A percentile compares a stretch with the other conserved stretches of the same genome.
phyloP scores from a whole-genome alignment of 345 rosid genomes.

The Psidium guajava region DNA sequence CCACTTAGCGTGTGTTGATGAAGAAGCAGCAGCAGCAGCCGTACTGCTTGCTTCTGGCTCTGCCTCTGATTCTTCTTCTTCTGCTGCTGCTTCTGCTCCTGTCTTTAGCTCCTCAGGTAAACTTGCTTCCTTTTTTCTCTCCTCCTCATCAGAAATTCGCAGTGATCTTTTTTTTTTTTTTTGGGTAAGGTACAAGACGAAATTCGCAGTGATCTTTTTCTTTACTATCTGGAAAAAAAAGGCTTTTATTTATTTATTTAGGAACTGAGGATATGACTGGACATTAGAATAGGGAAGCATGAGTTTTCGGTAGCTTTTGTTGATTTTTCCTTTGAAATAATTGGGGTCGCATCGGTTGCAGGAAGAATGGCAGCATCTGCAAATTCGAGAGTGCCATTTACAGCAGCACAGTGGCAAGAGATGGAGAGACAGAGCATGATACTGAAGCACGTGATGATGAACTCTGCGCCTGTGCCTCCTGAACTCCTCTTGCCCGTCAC shows the following conservation, averaged over 20 bases:
- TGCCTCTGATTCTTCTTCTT: conserved; percentile 3
- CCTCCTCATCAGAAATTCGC: background rate
- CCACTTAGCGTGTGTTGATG: background rate
- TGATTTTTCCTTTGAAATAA: background rate
- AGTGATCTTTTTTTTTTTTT: background rate
- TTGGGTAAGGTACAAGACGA: no score
- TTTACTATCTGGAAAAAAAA: background rate
- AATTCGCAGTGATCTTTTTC: background rate
- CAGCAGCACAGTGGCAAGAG: conserved; percentile 51
- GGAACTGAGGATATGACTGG: background rate
- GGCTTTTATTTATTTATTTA: no score
- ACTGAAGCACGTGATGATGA: conserved; percentile 43
- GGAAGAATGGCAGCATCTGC: conserved; percentile 37
- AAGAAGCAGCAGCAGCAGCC: background rate
- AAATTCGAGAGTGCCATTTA: conserved; percentile 27
- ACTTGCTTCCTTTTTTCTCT: conserved; percentile 10
- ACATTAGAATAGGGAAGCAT: background rate
- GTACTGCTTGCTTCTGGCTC: background rate
- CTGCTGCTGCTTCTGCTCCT: background rate
- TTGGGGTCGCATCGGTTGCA: background rate
- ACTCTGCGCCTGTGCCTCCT: conserved; percentile 43
- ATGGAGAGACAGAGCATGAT: conserved; percentile 47
- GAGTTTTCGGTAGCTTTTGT: background rate
- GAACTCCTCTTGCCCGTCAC: conserved; percentile 35
- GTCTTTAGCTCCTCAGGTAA: conserved; percentile 7